Percentiles rank a stretch among this genome's conserved stretches.
Conservation (phyloP, 2,329 filamentous ascomycete species). For the Aspergillus luchuensis region DNA sequence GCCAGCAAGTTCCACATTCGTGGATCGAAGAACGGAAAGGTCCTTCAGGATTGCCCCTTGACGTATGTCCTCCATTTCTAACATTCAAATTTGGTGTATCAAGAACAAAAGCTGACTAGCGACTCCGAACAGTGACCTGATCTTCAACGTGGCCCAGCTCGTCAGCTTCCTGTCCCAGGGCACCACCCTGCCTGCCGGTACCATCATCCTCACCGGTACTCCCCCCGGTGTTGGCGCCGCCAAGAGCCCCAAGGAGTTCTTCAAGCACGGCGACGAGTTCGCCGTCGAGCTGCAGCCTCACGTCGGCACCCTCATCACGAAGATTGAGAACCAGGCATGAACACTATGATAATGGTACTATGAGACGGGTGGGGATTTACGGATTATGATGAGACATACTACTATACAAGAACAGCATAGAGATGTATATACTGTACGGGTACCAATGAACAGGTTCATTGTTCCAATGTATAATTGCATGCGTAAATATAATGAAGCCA, state of each 20-base stretch:
- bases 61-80: constrained; percentile 34
- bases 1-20: constrained; percentile 37
- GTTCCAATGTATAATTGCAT: background rate
- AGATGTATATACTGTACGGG: constrained; percentile 2
- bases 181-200: constrained; percentile 46
- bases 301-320: constrained; percentile 53
- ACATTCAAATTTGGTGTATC: too few species aligned
- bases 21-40: constrained; percentile 52
- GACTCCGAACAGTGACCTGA: constrained; percentile 50
- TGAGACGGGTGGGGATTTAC: background rate
- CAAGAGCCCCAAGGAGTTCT: constrained; percentile 45
- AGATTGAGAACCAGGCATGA: constrained; percentile 39
- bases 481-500: background rate
- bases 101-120: constrained; percentile 12
- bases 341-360: background rate
- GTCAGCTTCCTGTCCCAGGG: constrained; percentile 46
- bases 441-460: constrained; percentile 1
- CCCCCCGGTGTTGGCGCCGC: constrained; percentile 46
- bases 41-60: constrained; percentile 52
- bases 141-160: constrained; percentile 54
- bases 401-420: background rate
- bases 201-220: constrained; percentile 48
- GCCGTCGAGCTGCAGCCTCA: constrained; percentile 52
- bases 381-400: background rate
- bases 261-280: constrained; percentile 52